Evolutionary conservation across 257 asterid species (phyloP).

Genomic region (Haberlea rhodopensis): DNA sequence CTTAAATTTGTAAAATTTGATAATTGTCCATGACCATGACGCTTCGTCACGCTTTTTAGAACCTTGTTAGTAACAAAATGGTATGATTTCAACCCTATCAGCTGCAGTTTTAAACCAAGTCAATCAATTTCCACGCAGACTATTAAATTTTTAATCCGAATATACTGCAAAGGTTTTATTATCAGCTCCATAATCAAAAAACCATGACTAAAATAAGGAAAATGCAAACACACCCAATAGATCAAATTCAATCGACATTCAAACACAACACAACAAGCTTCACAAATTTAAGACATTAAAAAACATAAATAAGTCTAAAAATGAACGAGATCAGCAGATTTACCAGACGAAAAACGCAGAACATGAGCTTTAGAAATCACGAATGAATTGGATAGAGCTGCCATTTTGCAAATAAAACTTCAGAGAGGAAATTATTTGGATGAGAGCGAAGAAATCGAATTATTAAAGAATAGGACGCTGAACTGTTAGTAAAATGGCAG

Average conservation of each 20-base stretch:
- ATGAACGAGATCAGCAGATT: constrained; percentile 1
- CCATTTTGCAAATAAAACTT: constrained; percentile 25
- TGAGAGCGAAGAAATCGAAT: constrained; percentile 31
- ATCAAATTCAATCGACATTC: not conserved
- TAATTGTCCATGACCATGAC: too few relatives aligned
- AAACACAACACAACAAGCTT: not conserved
- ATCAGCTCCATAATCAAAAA: too few relatives aligned
- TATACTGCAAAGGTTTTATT: too few relatives aligned
- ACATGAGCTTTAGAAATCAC: constrained; percentile 31
- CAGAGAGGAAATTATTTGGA: constrained; percentile 13
- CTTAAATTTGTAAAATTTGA: too few relatives aligned
- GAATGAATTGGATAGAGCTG: constrained; percentile 38
- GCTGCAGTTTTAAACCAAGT: constrained; percentile 13
- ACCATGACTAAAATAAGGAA: too few relatives aligned
- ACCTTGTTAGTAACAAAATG: too few relatives aligned
- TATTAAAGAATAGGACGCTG: not conserved
- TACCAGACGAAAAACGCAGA: constrained; percentile 40
- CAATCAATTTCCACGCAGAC: constrained; percentile 4
- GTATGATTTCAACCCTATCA: not conserved
- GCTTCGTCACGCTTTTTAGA: too few relatives aligned
- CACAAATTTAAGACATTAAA: not conserved
- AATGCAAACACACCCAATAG: not conserved
- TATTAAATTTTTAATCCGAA: too few relatives aligned
- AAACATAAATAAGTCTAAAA: constrained; percentile 5
- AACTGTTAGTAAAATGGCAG: not conserved